phyloP scores from a whole-genome alignment of 192 early-diverging fungal species.

The Coemansia sp. region DNA sequence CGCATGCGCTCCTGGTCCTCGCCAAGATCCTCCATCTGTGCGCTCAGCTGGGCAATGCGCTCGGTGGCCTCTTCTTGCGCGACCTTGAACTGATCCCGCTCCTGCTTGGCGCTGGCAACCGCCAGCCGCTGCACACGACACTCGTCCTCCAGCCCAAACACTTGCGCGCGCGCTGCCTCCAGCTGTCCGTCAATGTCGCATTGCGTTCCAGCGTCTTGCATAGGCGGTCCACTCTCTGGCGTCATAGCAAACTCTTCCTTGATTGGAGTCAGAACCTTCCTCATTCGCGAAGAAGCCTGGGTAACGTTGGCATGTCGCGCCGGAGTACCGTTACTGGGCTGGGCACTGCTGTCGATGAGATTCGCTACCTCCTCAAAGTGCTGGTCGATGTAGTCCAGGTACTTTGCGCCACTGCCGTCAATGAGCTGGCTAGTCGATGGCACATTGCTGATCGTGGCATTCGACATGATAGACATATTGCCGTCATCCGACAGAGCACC shows the following conservation, averaged over 20 bases:
- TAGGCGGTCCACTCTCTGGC: background rate
- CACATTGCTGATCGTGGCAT: conserved; percentile 23
- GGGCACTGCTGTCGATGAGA: conserved; percentile 38
- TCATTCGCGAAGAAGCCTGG: conserved; percentile 4
- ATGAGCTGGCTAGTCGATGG: conserved; percentile 48
- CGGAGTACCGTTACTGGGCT: conserved; percentile 6
- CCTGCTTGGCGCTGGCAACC: conserved; percentile 40
- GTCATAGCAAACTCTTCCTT: conserved; percentile 25
- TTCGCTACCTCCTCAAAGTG: conserved; percentile 42
- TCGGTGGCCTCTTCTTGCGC: conserved; percentile 47
- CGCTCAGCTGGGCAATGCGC: conserved; percentile 27
- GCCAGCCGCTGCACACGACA: conserved; percentile 21
- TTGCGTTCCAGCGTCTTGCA: conserved; percentile 23
- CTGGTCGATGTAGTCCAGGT: conserved; percentile 33
- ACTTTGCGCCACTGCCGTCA: conserved; percentile 29
- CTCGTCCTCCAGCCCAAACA: conserved; percentile 25
- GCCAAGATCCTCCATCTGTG: conserved; percentile 49
- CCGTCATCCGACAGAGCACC: conserved; percentile 26
- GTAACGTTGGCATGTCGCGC: conserved; percentile 13
- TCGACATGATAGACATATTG: conserved; percentile 35
- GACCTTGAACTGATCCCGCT: conserved; percentile 50
- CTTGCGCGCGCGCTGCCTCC: conserved; percentile 5
- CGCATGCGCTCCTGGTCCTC: conserved; percentile 47
- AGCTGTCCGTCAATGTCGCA: conserved; percentile 18
- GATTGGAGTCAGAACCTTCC: conserved; percentile 48